phyloP scores from a whole-genome alignment of 768 basidiomycete species.

The Termitomyces sp. region DNA sequence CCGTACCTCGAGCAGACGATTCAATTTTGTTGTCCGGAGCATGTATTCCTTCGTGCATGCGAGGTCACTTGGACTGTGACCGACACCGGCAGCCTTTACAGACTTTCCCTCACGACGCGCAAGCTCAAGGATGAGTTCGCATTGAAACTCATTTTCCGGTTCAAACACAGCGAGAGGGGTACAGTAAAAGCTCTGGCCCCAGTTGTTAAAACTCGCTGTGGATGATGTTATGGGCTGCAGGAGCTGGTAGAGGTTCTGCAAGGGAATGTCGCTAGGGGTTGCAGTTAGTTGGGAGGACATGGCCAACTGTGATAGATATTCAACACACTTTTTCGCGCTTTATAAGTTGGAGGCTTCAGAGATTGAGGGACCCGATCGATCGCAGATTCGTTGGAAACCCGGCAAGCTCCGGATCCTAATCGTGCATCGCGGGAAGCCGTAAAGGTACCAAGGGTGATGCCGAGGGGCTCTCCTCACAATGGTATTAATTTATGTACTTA shows the following conservation, averaged over 20 bases:
- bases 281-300: constrained; percentile 33
- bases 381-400: constrained; percentile 19
- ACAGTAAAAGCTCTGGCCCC: constrained; percentile 80
- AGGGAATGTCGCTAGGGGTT: constrained; percentile 36
- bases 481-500: neutral
- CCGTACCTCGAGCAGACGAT: constrained; percentile 74
- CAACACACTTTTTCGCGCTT: constrained; percentile 31
- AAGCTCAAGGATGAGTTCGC: constrained; percentile 74
- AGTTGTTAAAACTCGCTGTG: constrained; percentile 67
- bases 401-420: constrained; percentile 25
- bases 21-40: constrained; percentile 73
- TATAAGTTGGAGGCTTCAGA: constrained; percentile 27
- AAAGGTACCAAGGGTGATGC: too few relatives aligned
- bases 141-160: constrained; percentile 67
- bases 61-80: constrained; percentile 92
- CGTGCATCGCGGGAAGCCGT: too few relatives aligned
- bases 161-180: constrained; percentile 69
- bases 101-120: constrained; percentile 68
- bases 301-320: constrained; percentile 22
- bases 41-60: constrained; percentile 88
- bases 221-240: constrained; percentile 52
- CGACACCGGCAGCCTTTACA: constrained; percentile 83
- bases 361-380: constrained; percentile 23
- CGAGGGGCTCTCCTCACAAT: constrained; percentile 2
- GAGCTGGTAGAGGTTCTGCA: constrained; percentile 45